These are phyloP conservation scores for Aschersonia sp. DNA, from an alignment of 2,329 filamentous ascomycete species.

Conservation along the genomic window DNA sequence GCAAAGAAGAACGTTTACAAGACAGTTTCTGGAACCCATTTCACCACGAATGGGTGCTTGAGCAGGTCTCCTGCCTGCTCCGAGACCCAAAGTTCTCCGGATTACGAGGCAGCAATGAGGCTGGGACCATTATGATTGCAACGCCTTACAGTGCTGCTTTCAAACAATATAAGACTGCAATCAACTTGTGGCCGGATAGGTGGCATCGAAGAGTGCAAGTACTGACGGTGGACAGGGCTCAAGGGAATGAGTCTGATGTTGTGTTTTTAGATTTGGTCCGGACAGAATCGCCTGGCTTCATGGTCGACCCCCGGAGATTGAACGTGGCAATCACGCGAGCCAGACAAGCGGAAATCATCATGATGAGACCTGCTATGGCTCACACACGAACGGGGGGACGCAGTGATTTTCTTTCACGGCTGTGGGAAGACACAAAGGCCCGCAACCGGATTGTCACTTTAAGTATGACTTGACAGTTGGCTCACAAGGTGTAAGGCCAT, in stretches of 20 bases:
- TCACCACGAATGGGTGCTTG: conserved; percentile 22
- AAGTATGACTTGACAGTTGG: background rate
- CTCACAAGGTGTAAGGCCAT: background rate
- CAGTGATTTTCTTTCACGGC: conserved; percentile 11
- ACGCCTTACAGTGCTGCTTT: conserved; percentile 26
- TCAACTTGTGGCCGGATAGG: conserved; percentile 12
- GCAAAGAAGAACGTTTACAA: conserved; percentile 12
- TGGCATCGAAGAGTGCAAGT: conserved; percentile 20
- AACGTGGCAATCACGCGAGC: conserved; percentile 31
- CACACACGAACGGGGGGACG: conserved; percentile 1
- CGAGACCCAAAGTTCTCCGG: conserved; percentile 1
- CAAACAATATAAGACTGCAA: conserved; percentile 17
- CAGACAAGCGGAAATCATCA: conserved; percentile 26
- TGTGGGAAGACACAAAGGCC: conserved; percentile 16
- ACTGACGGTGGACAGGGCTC: conserved; percentile 28
- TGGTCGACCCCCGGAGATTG: conserved; percentile 27
- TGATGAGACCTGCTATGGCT: conserved; percentile 27
- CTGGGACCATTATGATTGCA: conserved; percentile 26
- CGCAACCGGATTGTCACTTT: conserved; percentile 1
- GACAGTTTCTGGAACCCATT: conserved; percentile 25
- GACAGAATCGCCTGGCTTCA: conserved; percentile 21
- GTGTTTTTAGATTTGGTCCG: conserved; percentile 32
- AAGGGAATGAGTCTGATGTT: conserved; percentile 32
- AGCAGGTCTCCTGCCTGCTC: conserved; percentile 14
- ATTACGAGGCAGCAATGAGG: conserved; percentile 9